Conservation (phyloP, 73 alveolate species). For the Tetrahymena malaccensis region DNA sequence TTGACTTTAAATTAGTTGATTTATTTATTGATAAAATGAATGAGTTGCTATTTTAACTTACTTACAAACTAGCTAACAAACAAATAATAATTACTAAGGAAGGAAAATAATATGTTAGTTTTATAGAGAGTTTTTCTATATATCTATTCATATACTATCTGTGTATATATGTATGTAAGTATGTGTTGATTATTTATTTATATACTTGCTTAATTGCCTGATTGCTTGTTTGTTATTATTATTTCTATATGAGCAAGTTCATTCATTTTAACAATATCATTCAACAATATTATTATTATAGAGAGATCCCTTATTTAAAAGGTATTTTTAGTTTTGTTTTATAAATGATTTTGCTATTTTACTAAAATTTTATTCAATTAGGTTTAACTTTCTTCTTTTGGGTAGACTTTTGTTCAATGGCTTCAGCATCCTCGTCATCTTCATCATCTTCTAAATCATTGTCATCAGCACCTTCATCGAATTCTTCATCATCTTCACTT, state of each 20-base stretch:
- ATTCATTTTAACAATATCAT: neutral
- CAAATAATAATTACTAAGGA: no score
- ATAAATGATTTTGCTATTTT: neutral
- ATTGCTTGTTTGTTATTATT: neutral
- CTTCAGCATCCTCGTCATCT: slow-evolving; percentile 3
- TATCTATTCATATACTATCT: no score
- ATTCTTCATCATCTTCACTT: slow-evolving; percentile 5
- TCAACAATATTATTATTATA: neutral
- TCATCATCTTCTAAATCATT: neutral
- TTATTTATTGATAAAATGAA: neutral
- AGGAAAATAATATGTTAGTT: neutral
- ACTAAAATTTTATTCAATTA: neutral
- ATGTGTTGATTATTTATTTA: no score
- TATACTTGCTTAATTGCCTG: neutral
- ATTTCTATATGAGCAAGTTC: neutral
- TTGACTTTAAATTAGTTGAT: neutral
- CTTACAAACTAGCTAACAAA: neutral
- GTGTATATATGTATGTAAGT: no score
- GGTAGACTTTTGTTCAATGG: neutral
- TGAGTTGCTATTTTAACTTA: neutral
- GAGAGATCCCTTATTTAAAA: neutral
- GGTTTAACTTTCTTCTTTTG: neutral
- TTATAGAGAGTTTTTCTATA: neutral
- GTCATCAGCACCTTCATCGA: slow-evolving; percentile 24
- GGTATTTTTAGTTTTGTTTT: neutral